A percentile compares a stretch with the other conserved stretches of the same genome.
Conservation (phyloP, 225 moss, liverwort and hornwort species). For the Bryum argenteum region DNA sequence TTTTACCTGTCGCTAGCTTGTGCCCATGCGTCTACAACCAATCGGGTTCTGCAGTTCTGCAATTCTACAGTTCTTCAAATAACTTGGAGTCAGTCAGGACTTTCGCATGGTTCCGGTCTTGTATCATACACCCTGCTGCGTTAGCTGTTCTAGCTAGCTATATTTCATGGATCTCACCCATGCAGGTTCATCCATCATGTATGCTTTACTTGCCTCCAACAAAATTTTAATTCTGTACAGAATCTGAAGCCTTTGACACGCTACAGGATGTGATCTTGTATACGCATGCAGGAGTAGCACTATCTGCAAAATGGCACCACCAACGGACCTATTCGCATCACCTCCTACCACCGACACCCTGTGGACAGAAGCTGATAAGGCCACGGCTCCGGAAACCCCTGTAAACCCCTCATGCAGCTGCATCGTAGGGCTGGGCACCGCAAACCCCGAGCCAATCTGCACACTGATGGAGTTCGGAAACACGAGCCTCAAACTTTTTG, state of each 20-base stretch:
- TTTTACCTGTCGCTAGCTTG: too few species aligned
- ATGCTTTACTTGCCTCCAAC: too few species aligned
- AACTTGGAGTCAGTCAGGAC: too few species aligned
- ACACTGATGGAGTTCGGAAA: slow-evolving; percentile 13
- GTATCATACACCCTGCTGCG: too few species aligned
- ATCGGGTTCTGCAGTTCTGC: too few species aligned
- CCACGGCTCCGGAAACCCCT: neutral
- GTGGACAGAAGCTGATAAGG: slow-evolving; percentile 19
- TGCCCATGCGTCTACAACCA: too few species aligned
- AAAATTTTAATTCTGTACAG: neutral
- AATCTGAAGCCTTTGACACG: neutral
- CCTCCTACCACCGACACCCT: slow-evolving; percentile 12
- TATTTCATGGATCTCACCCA: too few species aligned
- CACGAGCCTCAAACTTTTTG: neutral
- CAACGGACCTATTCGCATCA: slow-evolving; percentile 22
- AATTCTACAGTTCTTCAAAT: too few species aligned
- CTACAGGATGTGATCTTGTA: neutral
- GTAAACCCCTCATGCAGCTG: slow-evolving; percentile 25
- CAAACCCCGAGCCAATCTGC: slow-evolving; percentile 20
- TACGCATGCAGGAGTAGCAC: neutral
- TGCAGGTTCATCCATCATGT: too few species aligned
- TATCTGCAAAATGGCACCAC: slow-evolving; percentile 28
- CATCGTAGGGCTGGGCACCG: slow-evolving; percentile 35
- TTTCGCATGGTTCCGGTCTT: too few species aligned
- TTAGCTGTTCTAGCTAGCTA: too few species aligned